A percentile compares a stretch with the other conserved stretches of the same genome.
phyloP scores from a whole-genome alignment of 2,329 filamentous ascomycete genomes.

The Coniella lustricola region DNA sequence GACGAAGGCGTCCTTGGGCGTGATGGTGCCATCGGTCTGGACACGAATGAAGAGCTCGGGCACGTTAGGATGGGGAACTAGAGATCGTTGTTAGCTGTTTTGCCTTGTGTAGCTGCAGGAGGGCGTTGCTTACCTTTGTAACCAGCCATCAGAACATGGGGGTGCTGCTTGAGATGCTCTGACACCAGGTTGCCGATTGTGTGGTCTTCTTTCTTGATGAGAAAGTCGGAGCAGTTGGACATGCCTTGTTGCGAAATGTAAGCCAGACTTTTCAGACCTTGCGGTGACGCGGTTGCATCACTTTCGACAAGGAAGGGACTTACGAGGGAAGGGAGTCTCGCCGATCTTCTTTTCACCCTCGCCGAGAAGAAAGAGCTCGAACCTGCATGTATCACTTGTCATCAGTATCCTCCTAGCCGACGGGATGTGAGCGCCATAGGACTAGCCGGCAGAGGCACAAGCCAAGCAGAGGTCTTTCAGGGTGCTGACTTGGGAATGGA shows the following conservation, averaged over 20 bases:
- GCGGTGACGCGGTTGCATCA: too few relatives aligned
- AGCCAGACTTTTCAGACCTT: too few relatives aligned
- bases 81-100: conserved; percentile 12
- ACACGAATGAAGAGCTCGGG: conserved; percentile 65
- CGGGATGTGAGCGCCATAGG: too few relatives aligned
- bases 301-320: conserved; percentile 26
- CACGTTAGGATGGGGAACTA: conserved; percentile 54
- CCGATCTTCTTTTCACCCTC: conserved; percentile 93
- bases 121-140: conserved; percentile 65
- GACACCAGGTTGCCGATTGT: conserved; percentile 87
- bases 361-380: conserved; percentile 84
- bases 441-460: background rate
- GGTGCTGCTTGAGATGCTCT: conserved; percentile 76
- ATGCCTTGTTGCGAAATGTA: conserved; percentile 53
- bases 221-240: conserved; percentile 91
- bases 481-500: too few relatives aligned
- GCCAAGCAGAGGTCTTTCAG: background rate
- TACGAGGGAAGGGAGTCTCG: conserved; percentile 82
- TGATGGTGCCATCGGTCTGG: conserved; percentile 82
- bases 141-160: conserved; percentile 80
- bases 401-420: too few relatives aligned
- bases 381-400: conserved; percentile 50
- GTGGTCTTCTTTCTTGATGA: conserved; percentile 94
- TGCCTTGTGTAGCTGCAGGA: background rate
- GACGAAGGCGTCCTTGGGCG: conserved; percentile 82